phyloP scores from a whole-genome alignment of 495 filamentous ascomycete species.

The Tricharina praecox region DNA sequence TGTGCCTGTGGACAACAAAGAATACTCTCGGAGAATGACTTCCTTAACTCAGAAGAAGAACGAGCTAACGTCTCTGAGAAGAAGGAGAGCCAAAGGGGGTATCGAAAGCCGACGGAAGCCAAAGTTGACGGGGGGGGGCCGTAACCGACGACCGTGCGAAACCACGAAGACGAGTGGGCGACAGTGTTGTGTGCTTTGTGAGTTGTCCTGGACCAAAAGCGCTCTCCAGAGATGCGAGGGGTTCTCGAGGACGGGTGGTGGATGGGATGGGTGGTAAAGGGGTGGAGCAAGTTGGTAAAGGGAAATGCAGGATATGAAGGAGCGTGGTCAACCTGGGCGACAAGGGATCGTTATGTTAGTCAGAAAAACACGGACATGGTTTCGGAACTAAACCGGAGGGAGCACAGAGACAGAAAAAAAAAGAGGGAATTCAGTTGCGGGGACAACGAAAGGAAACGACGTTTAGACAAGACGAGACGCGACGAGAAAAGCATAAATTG shows the following conservation, averaged over 20 bases:
- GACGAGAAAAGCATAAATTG: no score
- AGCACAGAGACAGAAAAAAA: slow-evolving; percentile 12
- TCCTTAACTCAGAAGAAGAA: slow-evolving; percentile 27
- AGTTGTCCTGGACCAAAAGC: slow-evolving; percentile 24
- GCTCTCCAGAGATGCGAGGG: slow-evolving; percentile 22
- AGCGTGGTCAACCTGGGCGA: slow-evolving; percentile 26
- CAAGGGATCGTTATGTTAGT: slow-evolving; percentile 21
- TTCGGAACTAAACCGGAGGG: slow-evolving; percentile 7
- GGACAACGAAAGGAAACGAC: slow-evolving; percentile 12
- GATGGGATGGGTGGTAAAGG: slow-evolving; percentile 18
- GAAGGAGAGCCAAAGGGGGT: not conserved
- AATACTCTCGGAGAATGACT: slow-evolving; percentile 15
- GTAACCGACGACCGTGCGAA: slow-evolving; percentile 11
- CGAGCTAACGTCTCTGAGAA: slow-evolving; percentile 28
- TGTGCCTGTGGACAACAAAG: no score
- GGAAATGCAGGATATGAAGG: slow-evolving; percentile 27
- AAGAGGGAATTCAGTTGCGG: slow-evolving; percentile 7
- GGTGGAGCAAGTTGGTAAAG: slow-evolving; percentile 25
- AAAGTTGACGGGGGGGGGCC: slow-evolving; percentile 4
- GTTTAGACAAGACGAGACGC: no score
- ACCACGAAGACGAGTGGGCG: slow-evolving; percentile 26
- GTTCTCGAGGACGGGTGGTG: slow-evolving; percentile 25
- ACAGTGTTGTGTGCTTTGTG: slow-evolving; percentile 5
- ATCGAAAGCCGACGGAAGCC: slow-evolving; percentile 21
- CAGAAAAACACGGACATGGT: slow-evolving; percentile 4